phyloP scores from a whole-genome alignment of 257 asterid species.

The Nicotiana tabacum region DNA sequence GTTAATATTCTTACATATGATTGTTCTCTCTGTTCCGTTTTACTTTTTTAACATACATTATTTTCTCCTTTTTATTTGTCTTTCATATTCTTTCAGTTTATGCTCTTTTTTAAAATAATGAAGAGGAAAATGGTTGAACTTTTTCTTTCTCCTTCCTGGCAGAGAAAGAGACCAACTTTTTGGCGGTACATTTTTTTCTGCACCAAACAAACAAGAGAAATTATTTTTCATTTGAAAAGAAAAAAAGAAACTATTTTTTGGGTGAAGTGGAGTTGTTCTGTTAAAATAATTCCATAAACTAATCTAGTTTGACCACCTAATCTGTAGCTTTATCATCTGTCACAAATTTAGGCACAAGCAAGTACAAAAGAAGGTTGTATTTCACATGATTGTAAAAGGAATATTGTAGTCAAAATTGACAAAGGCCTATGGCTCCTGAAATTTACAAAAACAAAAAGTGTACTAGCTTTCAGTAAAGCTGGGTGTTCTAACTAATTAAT shows the following conservation, averaged over 20 bases:
- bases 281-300: background rate
- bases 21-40: too few species aligned
- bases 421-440: conserved; percentile 21
- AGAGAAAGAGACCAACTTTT: too few species aligned
- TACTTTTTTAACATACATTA: too few species aligned
- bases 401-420: background rate
- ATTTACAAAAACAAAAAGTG: conserved; percentile 14
- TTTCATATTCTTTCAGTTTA: too few species aligned
- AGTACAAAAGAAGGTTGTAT: background rate
- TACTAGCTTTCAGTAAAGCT: conserved; percentile 16
- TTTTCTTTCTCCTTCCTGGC: too few species aligned
- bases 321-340: background rate
- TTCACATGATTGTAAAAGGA: background rate
- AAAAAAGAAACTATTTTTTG: background rate
- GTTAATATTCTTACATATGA: too few species aligned
- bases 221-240: too few species aligned
- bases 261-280: background rate
- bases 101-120: too few species aligned
- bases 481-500: conserved; percentile 5
- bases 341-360: background rate
- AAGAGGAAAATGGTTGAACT: too few species aligned
- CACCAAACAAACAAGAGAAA: background rate
- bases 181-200: too few species aligned
- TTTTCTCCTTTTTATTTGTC: too few species aligned
- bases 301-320: background rate